phyloP scores from a whole-genome alignment of 1,284 basidiomycete species.

The Cutaneotrichosporon arboriforme region DNA sequence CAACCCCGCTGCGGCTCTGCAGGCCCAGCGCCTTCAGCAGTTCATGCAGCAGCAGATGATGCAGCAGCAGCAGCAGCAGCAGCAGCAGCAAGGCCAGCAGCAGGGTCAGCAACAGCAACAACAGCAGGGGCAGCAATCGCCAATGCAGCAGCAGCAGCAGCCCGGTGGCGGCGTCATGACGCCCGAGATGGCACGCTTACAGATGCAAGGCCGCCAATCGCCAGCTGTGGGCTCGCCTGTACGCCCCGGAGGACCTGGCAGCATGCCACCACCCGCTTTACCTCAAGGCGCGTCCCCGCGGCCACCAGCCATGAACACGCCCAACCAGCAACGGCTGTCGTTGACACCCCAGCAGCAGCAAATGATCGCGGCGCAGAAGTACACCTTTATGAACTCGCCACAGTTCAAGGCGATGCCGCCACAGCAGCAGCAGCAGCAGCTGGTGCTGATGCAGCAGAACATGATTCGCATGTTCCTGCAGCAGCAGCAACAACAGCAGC shows the following conservation, averaged over 20 bases:
- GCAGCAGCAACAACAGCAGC: slow-evolving; percentile 21
- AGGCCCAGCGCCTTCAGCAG: slow-evolving; percentile 18
- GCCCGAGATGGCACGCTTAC: slow-evolving; percentile 18
- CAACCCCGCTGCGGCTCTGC: slow-evolving; percentile 3
- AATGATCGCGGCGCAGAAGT: slow-evolving; percentile 23
- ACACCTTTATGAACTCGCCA: slow-evolving; percentile 19
- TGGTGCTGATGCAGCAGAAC: slow-evolving; percentile 30
- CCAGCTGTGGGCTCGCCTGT: slow-evolving; percentile 18
- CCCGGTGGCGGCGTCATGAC: slow-evolving; percentile 20
- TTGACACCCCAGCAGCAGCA: slow-evolving; percentile 35
- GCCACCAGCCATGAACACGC: slow-evolving; percentile 12
- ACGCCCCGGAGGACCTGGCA: slow-evolving; percentile 16
- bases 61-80: slow-evolving; percentile 18
- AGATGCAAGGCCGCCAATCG: slow-evolving; percentile 22
- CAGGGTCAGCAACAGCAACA: slow-evolving; percentile 17
- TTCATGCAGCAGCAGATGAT: slow-evolving; percentile 31
- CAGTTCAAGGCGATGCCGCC: slow-evolving; percentile 29
- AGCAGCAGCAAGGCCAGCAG: slow-evolving; percentile 16
- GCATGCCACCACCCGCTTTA: slow-evolving; percentile 19
- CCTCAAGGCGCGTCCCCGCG: slow-evolving; percentile 18
- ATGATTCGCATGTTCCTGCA: slow-evolving; percentile 24
- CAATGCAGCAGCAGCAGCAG: slow-evolving; percentile 18
- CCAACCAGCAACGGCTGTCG: slow-evolving; percentile 9
- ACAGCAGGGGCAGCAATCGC: slow-evolving; percentile 13
- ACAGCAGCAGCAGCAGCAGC: slow-evolving; percentile 34